Evolutionary conservation across 1,139 yeast genomes (phyloP), one percentile per base, ranked within the genome.

Genomic region (Candida dubliniensis): DNA sequence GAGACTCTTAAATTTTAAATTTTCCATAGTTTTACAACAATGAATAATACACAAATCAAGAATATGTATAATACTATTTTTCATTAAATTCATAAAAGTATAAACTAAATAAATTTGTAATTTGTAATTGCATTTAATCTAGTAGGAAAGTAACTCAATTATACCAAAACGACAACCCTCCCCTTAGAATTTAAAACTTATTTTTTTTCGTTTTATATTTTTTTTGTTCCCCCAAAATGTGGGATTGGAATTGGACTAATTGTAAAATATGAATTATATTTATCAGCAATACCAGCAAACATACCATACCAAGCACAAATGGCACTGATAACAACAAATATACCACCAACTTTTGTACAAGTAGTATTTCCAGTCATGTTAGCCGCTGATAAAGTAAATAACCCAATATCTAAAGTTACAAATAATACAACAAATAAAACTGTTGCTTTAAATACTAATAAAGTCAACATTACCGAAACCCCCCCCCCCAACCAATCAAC

Each of bases 401-500:
- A 71, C 37, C 75, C 73, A 48, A 73, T 45, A 53, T 63, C 63
- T 44, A 75, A 63, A 41, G 58, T 57, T 43, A 63, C 53, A 53
- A 74, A 72, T 44, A 74, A 61, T 7, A 55, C 56, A 44, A 67
- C 61, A 42, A 76, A 61, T 26, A 73, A 71, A 31, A 66, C 58
- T 2, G 81, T 76, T 3, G 80, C 70, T 51, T 74, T 76, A 50
- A 71, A 56, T 3, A 78, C 72, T 34, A 67, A 60, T 34, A 67
- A 54, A 46, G 69, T 58, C 45, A 74, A 52, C 58, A 73, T 55
- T 48, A 71, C 66, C 6, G 77, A 66, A 51, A 74, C 75, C 5
- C 75, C 57, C 3, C 67, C 67, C 80, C n/a, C n/a, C n/a, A n/a
- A n/a, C n/a, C n/a, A n/a, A n/a, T n/a, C 80, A 76, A 1, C 72